Percentiles rank a stretch among this genome's conserved stretches.
These are phyloP conservation scores for Bacidia rubella DNA, from an alignment of 495 filamentous ascomycete genomes.

Conservation along the genomic window DNA sequence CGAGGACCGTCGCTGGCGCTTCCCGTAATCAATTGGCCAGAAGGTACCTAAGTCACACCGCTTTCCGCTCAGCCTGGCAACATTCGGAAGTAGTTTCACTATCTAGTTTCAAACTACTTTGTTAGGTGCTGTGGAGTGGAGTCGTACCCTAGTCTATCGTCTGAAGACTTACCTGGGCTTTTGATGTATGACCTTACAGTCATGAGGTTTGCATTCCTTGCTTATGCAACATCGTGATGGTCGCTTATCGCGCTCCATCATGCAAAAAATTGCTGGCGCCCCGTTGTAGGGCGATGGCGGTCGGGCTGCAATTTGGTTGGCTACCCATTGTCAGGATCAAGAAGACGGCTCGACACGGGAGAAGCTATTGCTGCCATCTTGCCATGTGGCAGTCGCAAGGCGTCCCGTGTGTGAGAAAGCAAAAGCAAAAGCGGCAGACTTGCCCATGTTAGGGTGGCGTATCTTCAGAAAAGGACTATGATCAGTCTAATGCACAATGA, in stretches of 20 bases:
- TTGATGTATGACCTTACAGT: background rate
- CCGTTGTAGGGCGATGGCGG: background rate
- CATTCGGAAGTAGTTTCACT: background rate
- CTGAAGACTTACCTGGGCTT: no score
- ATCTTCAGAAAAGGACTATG: no score
- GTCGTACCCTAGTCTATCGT: background rate
- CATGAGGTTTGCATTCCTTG: background rate
- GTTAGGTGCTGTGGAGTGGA: background rate
- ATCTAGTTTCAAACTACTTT: background rate
- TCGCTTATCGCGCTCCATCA: slow-evolving; percentile 2
- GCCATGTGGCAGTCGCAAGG: background rate
- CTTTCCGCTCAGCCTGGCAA: background rate
- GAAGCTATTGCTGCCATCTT: background rate
- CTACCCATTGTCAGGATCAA: background rate
- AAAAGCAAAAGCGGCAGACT: background rate
- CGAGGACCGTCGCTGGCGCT: background rate
- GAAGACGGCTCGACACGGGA: background rate
- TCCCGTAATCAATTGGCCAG: background rate
- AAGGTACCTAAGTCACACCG: slow-evolving; percentile 1
- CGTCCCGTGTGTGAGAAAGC: background rate
- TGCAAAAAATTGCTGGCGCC: background rate
- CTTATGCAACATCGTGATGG: background rate
- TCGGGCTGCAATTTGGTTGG: background rate
- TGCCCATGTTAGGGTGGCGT: background rate
- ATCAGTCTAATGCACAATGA: no score